Evolutionary conservation across 108 stramenopile species (phyloP).

Genomic region (Nitzschia sp.): DNA sequence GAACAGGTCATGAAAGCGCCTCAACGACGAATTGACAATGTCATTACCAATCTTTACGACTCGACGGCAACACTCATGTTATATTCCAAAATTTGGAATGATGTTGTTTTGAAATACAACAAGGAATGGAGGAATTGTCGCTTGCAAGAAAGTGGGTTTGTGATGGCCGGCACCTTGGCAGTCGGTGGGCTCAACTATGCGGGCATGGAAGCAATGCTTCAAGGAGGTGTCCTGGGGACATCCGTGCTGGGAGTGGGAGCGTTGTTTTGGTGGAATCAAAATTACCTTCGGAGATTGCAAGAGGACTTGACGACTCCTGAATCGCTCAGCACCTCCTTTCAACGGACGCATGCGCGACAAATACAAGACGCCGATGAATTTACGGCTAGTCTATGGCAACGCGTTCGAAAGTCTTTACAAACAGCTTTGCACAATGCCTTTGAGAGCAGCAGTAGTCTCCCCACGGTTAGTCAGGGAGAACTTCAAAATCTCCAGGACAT

Average conservation of each 20-base stretch:
- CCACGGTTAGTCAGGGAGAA: slow-evolving; percentile 56
- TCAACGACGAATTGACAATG: slow-evolving; percentile 96
- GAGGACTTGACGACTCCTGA: slow-evolving; percentile 55
- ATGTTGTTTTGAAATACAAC: slow-evolving; percentile 16
- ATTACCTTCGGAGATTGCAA: slow-evolving; percentile 59
- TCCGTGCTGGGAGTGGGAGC: slow-evolving; percentile 73
- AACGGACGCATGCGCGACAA: slow-evolving; percentile 78
- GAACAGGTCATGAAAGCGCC: slow-evolving; percentile 95
- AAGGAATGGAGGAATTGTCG: slow-evolving; percentile 32
- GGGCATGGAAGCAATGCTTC: slow-evolving; percentile 29
- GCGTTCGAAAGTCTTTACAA: slow-evolving; percentile 69
- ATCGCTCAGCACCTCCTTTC: slow-evolving; percentile 70
- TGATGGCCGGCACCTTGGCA: slow-evolving; percentile 2
- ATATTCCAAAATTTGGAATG: slow-evolving; percentile 42
- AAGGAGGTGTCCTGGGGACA: slow-evolving; percentile 64
- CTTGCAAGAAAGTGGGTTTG: slow-evolving; percentile 22
- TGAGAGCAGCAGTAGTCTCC: slow-evolving; percentile 40
- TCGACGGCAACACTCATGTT: slow-evolving; percentile 86
- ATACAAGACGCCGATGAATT: slow-evolving; percentile 90
- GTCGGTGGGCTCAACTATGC: slow-evolving; percentile 24
- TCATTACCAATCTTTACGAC: slow-evolving; percentile 94
- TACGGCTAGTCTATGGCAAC: slow-evolving; percentile 82
- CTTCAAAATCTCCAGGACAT: slow-evolving; percentile 69
- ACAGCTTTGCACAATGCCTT: slow-evolving; percentile 56
- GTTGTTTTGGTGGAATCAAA: slow-evolving; percentile 73